Evolutionary conservation across 768 basidiomycete genomes (phyloP).

Genomic region (Panellus pusillus): DNA sequence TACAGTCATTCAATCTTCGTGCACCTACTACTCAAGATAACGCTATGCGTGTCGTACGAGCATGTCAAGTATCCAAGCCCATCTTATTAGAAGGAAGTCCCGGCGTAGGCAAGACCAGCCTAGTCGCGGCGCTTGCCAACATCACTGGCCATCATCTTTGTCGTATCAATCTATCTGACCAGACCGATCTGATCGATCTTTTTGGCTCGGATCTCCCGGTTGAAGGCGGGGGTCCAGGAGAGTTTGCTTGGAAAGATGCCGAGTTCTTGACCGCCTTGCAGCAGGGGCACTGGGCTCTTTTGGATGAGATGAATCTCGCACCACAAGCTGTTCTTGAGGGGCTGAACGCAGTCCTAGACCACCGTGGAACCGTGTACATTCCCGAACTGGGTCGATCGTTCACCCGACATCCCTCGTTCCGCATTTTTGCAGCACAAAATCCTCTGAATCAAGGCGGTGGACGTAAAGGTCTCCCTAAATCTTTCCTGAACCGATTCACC

Average conservation of each 20-base stretch:
- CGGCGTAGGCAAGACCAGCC: constrained; percentile 96
- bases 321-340: constrained; percentile 97
- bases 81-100: constrained; percentile 97
- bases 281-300: constrained; percentile 94
- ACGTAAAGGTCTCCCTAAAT: constrained; percentile 95
- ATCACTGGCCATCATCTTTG: constrained; percentile 76
- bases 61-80: constrained; percentile 86
- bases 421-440: constrained; percentile 97
- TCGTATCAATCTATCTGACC: constrained; percentile 97
- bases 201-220: constrained; percentile 96
- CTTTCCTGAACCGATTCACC: constrained; percentile 98
- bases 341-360: constrained; percentile 93
- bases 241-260: constrained; percentile 97
- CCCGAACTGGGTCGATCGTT: constrained; percentile 94
- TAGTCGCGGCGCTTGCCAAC: constrained; percentile 84
- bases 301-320: constrained; percentile 99
- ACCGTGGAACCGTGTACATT: constrained; percentile 91
- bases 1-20: constrained; percentile 69
- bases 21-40: constrained; percentile 91
- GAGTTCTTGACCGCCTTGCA: constrained; percentile 93
- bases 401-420: constrained; percentile 85
- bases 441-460: constrained; percentile 95
- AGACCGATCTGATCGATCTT: constrained; percentile 93
- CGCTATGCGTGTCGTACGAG: constrained; percentile 83
- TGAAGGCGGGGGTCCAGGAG: constrained; percentile 86